These are phyloP conservation scores for Eimeria zaria DNA, from an alignment of 169 alveolate genomes.

Conservation along the genomic window DNA sequence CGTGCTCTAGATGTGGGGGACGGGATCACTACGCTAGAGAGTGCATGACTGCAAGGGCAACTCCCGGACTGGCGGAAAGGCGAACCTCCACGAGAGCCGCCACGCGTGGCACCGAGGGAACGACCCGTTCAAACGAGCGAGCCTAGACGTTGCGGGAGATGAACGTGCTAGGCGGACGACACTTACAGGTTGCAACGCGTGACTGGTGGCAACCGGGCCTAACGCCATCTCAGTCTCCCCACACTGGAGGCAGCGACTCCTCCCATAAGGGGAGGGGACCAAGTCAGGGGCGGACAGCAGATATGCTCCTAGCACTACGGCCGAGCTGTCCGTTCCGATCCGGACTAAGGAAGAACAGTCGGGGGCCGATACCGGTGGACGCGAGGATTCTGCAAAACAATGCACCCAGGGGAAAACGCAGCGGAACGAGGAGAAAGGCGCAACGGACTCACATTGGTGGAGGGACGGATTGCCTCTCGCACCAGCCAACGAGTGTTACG, in stretches of 20 bases:
- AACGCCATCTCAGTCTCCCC: too few species aligned
- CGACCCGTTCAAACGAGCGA: too few species aligned
- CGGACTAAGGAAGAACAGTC: background rate
- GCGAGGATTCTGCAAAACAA: background rate
- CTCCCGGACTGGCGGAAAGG: background rate
- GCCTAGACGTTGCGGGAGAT: conserved; percentile 7
- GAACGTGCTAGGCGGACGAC: conserved; percentile 1
- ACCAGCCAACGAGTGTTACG: background rate
- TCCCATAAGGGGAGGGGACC: background rate
- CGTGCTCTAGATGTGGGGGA: background rate
- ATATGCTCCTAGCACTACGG: background rate
- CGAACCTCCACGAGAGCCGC: background rate
- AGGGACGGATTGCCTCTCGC: background rate
- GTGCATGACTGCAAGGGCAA: too few species aligned
- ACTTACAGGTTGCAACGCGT: background rate
- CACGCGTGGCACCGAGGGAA: background rate
- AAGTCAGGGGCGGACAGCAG: background rate
- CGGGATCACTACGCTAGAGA: conserved; percentile 7
- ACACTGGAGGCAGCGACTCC: background rate
- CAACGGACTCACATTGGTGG: background rate
- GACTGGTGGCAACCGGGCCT: background rate
- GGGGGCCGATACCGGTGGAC: background rate
- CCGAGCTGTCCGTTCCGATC: background rate
- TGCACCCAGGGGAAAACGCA: background rate
- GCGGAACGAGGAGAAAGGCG: background rate